Percentiles rank a stretch among this genome's conserved stretches.
Evolutionary conservation across 2,329 filamentous ascomycete genomes (phyloP).

Genomic region (Xylaria sp.): DNA sequence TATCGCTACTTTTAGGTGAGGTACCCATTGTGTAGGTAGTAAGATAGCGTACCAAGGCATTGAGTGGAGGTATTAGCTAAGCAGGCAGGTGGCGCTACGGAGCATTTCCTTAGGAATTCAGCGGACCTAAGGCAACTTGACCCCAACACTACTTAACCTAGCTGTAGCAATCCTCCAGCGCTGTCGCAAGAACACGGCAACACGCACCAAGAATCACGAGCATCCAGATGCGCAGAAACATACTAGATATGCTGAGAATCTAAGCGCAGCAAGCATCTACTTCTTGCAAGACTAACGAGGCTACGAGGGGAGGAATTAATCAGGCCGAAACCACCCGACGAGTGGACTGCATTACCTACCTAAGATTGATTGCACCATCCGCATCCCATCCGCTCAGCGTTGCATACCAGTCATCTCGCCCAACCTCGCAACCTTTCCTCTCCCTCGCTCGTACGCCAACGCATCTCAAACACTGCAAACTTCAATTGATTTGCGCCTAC

Average conservation of each 20-base stretch:
- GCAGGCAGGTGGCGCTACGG: conserved; percentile 36
- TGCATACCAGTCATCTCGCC: conserved; percentile 27
- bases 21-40: background rate
- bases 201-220: conserved; percentile 20
- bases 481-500: background rate
- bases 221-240: conserved; percentile 28
- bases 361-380: conserved; percentile 11
- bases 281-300: conserved; percentile 4
- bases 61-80: conserved; percentile 43
- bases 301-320: conserved; percentile 13
- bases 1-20: background rate
- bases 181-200: conserved; percentile 23
- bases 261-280: conserved; percentile 18
- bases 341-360: conserved; percentile 17
- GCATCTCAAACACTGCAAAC: background rate
- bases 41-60: background rate
- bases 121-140: conserved; percentile 43
- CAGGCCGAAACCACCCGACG: conserved; percentile 22
- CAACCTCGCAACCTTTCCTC: background rate
- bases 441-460: conserved; percentile 9
- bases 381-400: background rate
- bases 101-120: conserved; percentile 38
- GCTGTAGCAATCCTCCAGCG: conserved; percentile 12
- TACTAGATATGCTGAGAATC: conserved; percentile 28
- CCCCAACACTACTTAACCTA: conserved; percentile 42